phyloP scores from a whole-genome alignment of 225 moss, liverwort and hornwort species.

The Climacium dendroides region DNA sequence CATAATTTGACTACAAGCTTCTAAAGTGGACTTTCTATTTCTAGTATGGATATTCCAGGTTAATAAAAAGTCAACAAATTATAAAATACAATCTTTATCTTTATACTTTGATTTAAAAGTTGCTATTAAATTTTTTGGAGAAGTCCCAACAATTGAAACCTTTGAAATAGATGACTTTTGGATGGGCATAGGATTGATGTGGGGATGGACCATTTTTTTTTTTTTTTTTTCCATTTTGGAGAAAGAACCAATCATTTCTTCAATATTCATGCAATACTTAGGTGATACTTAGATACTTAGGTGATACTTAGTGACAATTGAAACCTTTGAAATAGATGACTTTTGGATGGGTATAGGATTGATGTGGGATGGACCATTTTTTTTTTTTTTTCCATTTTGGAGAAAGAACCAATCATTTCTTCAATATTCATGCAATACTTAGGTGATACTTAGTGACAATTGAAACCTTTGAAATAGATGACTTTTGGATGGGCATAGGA shows the following conservation, averaged over 20 bases:
- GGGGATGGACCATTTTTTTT: accelerated
- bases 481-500: background rate
- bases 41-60: accelerated
- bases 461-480: background rate
- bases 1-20: background rate
- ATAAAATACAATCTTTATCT: no score
- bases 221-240: no score
- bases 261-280: no score
- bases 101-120: background rate
- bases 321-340: background rate
- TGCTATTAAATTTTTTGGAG: no score
- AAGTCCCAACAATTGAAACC: no score
- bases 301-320: no score
- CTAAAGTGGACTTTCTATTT: background rate
- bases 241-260: background rate
- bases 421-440: no score
- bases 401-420: background rate
- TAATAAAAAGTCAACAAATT: background rate
- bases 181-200: background rate
- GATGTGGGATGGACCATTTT: background rate
- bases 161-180: accelerated
- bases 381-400: no score
- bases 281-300: no score
- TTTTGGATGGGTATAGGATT: background rate
- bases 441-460: no score